phyloP scores from a whole-genome alignment of 2,329 filamentous ascomycete species.

The Cordyceps fumosorosea region DNA sequence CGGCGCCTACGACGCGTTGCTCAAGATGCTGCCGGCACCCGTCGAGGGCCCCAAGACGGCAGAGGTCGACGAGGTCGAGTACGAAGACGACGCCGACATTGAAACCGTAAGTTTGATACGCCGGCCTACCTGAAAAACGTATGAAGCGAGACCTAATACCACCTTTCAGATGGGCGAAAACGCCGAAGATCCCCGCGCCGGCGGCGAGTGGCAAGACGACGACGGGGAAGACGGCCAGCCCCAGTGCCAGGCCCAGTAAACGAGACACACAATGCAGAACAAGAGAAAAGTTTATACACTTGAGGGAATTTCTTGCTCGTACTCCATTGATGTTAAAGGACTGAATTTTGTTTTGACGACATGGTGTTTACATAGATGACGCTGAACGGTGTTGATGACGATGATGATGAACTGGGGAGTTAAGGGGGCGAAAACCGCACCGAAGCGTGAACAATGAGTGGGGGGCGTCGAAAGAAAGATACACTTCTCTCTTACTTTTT shows the following conservation, averaged over 20 bases:
- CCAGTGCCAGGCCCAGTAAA: slow-evolving; percentile 69
- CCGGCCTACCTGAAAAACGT: no score
- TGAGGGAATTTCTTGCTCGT: background rate
- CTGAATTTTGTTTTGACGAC: background rate
- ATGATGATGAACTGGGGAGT: background rate
- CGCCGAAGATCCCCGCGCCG: slow-evolving; percentile 60
- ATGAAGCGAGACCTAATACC: background rate
- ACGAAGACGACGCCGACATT: slow-evolving; percentile 74
- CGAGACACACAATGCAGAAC: background rate
- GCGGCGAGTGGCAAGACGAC: slow-evolving; percentile 63
- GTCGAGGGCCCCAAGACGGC: slow-evolving; percentile 58
- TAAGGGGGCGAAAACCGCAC: background rate
- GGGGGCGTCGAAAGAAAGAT: background rate
- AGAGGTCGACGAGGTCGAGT: slow-evolving; percentile 80
- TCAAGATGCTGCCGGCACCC: slow-evolving; percentile 67
- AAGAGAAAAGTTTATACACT: background rate
- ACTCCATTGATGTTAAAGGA: background rate
- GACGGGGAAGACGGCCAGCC: slow-evolving; percentile 60
- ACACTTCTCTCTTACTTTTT: slow-evolving; percentile 1
- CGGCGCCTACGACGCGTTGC: slow-evolving; percentile 62
- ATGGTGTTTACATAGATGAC: slow-evolving; percentile 1
- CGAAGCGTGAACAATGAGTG: background rate
- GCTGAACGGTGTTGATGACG: background rate
- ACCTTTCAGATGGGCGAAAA: slow-evolving; percentile 59
- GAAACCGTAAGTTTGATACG: slow-evolving; percentile 55